These are phyloP conservation scores for Schizonepeta tenuifolia DNA, from an alignment of 257 asterid genomes.

Conservation along the genomic window DNA sequence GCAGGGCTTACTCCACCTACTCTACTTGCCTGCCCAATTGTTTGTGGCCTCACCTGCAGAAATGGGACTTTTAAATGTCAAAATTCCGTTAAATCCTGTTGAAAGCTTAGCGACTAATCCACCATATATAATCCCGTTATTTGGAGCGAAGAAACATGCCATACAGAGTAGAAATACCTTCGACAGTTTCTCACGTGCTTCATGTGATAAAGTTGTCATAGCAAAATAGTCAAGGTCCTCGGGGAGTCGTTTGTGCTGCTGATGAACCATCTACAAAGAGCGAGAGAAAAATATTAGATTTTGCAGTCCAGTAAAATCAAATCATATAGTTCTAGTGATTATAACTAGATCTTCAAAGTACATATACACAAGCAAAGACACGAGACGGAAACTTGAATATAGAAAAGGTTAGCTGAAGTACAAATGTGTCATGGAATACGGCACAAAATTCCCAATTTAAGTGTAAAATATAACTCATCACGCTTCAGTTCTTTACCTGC, in stretches of 20 bases:
- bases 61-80: constrained; percentile 2
- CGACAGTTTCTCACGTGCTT: constrained; percentile 93
- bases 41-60: constrained; percentile 87
- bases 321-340: background rate
- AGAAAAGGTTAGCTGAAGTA: background rate
- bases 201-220: constrained; percentile 80
- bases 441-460: background rate
- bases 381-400: background rate
- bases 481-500: constrained; percentile 58
- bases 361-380: background rate
- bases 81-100: background rate
- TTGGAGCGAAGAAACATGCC: background rate
- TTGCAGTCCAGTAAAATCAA: background rate
- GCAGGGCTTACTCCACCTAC: constrained; percentile 99
- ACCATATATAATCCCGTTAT: background rate
- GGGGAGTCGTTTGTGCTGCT: constrained; percentile 80
- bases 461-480: constrained; percentile 14
- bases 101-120: background rate
- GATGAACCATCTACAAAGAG: constrained; percentile 73
- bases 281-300: constrained; percentile 24
- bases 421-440: constrained; percentile 1
- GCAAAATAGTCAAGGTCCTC: constrained; percentile 78
- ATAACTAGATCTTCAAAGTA: background rate
- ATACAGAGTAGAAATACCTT: constrained; percentile 54
- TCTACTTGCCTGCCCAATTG: constrained; percentile 97